Conservation (phyloP, 768 basidiomycete genomes). For the Panaeolus cyanescens region DNA sequence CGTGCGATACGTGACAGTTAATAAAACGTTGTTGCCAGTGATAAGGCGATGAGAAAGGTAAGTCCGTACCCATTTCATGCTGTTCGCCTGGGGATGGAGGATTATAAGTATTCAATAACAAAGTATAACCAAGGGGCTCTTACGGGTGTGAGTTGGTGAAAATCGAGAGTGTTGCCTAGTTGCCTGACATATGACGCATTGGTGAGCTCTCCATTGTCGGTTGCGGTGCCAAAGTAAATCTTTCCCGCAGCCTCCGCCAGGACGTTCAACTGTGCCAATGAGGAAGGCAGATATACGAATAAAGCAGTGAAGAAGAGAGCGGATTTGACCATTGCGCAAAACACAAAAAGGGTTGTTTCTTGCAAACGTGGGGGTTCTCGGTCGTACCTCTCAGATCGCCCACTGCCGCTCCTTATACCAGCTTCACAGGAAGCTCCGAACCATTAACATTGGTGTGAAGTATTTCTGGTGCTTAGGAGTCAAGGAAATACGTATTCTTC, state of each 20-base stretch:
- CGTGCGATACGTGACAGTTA: background rate
- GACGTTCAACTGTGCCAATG: constrained; percentile 18
- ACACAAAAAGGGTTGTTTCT: background rate
- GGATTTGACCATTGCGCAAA: background rate
- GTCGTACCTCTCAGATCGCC: background rate
- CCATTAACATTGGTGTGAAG: background rate
- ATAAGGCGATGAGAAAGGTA: background rate
- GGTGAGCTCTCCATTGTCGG: constrained; percentile 47
- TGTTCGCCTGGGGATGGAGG: constrained; percentile 34
- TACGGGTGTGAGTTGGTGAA: constrained; percentile 48
- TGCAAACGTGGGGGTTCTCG: background rate
- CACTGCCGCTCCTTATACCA: background rate
- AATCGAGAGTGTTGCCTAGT: constrained; percentile 39
- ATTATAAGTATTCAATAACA: background rate
- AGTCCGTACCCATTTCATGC: constrained; percentile 56
- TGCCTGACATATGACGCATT: constrained; percentile 41
- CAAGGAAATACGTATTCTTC: background rate
- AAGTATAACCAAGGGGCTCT: background rate
- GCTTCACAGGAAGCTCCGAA: background rate
- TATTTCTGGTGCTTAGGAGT: background rate
- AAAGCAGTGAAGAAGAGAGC: background rate
- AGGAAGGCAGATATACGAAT: background rate
- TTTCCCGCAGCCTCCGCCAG: constrained; percentile 45
- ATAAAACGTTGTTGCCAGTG: background rate
- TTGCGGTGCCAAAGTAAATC: constrained; percentile 51